phyloP scores from a whole-genome alignment of 192 early-diverging fungal species.

The Entomortierella chlamydospora region DNA sequence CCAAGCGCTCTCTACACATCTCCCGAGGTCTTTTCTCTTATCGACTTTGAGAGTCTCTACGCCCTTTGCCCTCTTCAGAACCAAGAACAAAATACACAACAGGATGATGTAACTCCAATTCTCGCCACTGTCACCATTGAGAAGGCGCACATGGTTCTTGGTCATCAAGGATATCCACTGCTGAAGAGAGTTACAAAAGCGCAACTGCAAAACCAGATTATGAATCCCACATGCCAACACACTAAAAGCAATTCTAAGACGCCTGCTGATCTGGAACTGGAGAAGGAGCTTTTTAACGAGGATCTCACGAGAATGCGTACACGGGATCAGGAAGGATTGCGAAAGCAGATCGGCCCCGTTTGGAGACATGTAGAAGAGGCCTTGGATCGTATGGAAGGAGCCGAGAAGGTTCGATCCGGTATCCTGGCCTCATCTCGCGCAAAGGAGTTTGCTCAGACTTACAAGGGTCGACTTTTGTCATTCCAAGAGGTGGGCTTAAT shows the following conservation, averaged over 20 bases:
- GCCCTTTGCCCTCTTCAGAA: slow-evolving; percentile 55
- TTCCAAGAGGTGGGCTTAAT: slow-evolving; percentile 36
- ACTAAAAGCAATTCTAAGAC: slow-evolving; percentile 70
- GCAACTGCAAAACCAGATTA: slow-evolving; percentile 72
- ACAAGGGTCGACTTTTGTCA: slow-evolving; percentile 42
- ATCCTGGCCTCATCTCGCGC: slow-evolving; percentile 38
- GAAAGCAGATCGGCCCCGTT: slow-evolving; percentile 69
- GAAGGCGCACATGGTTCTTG: slow-evolving; percentile 70
- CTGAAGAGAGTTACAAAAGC: slow-evolving; percentile 76
- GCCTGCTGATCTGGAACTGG: slow-evolving; percentile 77
- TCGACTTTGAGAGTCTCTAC: slow-evolving; percentile 63
- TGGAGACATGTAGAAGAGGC: slow-evolving; percentile 68
- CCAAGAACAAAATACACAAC: slow-evolving; percentile 71
- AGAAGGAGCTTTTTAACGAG: slow-evolving; percentile 76
- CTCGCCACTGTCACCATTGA: slow-evolving; percentile 76
- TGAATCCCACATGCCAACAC: slow-evolving; percentile 78
- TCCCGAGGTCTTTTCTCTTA: slow-evolving; percentile 60
- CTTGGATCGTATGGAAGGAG: slow-evolving; percentile 47
- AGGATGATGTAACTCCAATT: slow-evolving; percentile 60
- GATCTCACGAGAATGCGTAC: slow-evolving; percentile 65
- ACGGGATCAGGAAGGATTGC: slow-evolving; percentile 66
- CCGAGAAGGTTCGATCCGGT: slow-evolving; percentile 45
- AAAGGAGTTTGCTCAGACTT: slow-evolving; percentile 54
- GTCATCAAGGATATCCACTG: slow-evolving; percentile 70
- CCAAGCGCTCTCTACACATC: slow-evolving; percentile 58